phyloP scores from a whole-genome alignment of 2,329 filamentous ascomycete genomes.

The Chrysosphaeria jannelii region DNA sequence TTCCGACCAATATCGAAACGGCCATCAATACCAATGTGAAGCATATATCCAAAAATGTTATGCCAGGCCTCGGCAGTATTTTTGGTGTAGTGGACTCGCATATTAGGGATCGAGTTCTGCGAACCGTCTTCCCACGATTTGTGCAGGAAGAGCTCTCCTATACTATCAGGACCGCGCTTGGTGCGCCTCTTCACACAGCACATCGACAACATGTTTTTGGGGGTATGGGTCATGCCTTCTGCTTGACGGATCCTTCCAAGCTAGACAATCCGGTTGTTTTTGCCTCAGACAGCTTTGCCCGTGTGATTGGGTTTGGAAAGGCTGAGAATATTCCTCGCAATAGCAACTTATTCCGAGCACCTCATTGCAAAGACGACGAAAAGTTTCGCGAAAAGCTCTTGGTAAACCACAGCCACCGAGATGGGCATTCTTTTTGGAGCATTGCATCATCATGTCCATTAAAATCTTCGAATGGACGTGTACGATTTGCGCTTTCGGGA shows the following conservation, averaged over 20 bases:
- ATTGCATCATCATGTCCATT: slow-evolving; percentile 22
- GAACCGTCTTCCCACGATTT: slow-evolving; percentile 18
- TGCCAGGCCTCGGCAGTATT: slow-evolving; percentile 15
- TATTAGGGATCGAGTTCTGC: slow-evolving; percentile 12
- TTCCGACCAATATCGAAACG: slow-evolving; percentile 12
- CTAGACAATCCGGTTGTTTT: slow-evolving; percentile 19
- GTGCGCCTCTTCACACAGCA: slow-evolving; percentile 5
- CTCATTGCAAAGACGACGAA: slow-evolving; percentile 11
- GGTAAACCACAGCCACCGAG: slow-evolving; percentile 16
- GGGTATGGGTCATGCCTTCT: slow-evolving; percentile 27
- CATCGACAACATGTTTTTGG: slow-evolving; percentile 3
- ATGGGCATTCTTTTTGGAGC: slow-evolving; percentile 22
- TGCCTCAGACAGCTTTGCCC: slow-evolving; percentile 19
- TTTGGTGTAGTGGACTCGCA: slow-evolving; percentile 12
- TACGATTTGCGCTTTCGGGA: slow-evolving; percentile 21
- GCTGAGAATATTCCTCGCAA: slow-evolving; percentile 17
- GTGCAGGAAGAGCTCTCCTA: slow-evolving; percentile 17
- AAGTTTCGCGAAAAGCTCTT: slow-evolving; percentile 11
- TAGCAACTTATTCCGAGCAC: slow-evolving; percentile 17
- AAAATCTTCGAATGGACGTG: slow-evolving; percentile 14
- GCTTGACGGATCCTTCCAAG: slow-evolving; percentile 19
- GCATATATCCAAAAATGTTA: slow-evolving; percentile 12
- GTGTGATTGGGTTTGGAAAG: slow-evolving; percentile 15
- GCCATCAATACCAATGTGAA: slow-evolving; percentile 16
- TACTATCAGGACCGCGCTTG: slow-evolving; percentile 15